A percentile compares a stretch with the other conserved stretches of the same genome.
Evolutionary conservation across 257 asterid genomes (phyloP).

Genomic region (Linaria vulgaris): DNA sequence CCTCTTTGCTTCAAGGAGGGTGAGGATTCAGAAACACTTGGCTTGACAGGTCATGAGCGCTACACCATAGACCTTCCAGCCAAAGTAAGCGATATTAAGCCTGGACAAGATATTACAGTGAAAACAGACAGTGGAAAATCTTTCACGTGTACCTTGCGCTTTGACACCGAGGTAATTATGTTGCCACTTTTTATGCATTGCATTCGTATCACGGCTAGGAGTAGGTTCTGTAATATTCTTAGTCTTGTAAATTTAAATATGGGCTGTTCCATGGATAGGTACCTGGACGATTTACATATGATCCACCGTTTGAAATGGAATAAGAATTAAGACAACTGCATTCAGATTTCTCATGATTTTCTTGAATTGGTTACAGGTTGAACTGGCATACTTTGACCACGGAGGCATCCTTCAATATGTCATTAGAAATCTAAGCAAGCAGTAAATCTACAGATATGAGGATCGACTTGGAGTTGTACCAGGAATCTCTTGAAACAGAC

Average conservation of each 20-base stretch:
- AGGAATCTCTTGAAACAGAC: neutral
- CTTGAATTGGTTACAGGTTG: conserved; percentile 52
- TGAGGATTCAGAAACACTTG: conserved; percentile 78
- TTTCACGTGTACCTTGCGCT: conserved; percentile 68
- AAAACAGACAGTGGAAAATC: conserved; percentile 70
- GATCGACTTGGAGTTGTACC: too few species aligned
- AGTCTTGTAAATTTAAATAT: neutral
- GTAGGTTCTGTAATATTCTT: too few species aligned
- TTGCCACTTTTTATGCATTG: too few species aligned
- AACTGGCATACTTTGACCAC: conserved; percentile 72
- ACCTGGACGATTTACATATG: neutral
- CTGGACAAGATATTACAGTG: conserved; percentile 80
- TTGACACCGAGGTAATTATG: conserved; percentile 96
- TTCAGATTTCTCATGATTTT: neutral
- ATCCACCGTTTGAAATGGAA: too few species aligned
- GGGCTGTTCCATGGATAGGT: neutral
- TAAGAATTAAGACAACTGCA: neutral
- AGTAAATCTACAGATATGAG: conserved; percentile 28
- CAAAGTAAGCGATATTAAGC: conserved; percentile 59
- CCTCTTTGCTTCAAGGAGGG: conserved; percentile 91
- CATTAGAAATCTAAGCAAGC: conserved; percentile 54
- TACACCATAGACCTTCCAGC: conserved; percentile 76
- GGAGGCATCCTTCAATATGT: conserved; percentile 83
- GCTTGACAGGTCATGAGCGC: conserved; percentile 83
- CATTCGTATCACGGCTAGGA: too few species aligned